Evolutionary conservation across 345 rosid genomes (phyloP).

Genomic region (Ricinus communis): DNA sequence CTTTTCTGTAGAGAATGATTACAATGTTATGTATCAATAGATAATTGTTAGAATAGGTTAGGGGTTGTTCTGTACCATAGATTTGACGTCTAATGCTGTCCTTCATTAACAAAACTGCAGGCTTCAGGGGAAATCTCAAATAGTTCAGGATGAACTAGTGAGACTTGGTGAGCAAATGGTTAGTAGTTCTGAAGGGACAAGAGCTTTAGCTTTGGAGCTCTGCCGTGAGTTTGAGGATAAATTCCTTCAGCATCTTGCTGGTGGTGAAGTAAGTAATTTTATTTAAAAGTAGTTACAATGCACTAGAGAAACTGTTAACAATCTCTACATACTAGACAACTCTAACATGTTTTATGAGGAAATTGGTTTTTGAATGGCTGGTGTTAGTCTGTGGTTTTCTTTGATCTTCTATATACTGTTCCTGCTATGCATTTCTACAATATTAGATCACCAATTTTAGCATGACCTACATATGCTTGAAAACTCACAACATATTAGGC

Average conservation of each 20-base stretch:
- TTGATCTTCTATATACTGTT: not conserved
- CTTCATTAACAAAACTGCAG: constrained; percentile 33
- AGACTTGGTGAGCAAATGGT: constrained; percentile 92
- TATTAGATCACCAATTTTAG: not conserved
- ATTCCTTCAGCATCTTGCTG: constrained; percentile 83
- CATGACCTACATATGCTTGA: not conserved
- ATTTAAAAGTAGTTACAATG: not conserved
- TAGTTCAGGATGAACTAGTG: constrained; percentile 76
- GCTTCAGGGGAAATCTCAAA: constrained; percentile 91
- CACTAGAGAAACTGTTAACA: not conserved
- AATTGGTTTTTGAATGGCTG: not conserved
- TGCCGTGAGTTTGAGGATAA: constrained; percentile 99
- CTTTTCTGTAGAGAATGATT: constrained; percentile 2
- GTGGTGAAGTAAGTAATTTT: constrained; percentile 82
- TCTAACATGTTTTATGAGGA: not conserved
- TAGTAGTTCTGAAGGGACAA: constrained; percentile 84
- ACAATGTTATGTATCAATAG: no score
- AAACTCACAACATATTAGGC: not conserved
- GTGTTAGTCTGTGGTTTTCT: not conserved
- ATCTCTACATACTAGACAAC: not conserved
- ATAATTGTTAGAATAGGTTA: no score
- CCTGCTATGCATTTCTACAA: not conserved
- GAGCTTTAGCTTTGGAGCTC: constrained; percentile 95
- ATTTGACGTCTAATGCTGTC: constrained; percentile 10
- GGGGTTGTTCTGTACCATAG: not conserved